Evolutionary conservation across 1,139 yeast species (phyloP).

Genomic region (Magnusiomyces clavatus): DNA sequence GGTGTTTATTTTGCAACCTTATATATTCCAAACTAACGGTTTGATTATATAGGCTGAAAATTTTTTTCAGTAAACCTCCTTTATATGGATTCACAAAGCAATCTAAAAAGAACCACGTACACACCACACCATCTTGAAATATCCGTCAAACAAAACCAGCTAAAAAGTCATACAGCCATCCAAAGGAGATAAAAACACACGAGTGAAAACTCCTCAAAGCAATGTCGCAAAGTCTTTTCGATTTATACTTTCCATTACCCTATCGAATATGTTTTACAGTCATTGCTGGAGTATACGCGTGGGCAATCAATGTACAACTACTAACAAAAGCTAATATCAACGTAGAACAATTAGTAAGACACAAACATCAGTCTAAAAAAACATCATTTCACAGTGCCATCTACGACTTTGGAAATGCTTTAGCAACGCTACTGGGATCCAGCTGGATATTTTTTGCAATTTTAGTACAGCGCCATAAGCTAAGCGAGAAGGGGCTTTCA

Average conservation of each 20-base stretch:
- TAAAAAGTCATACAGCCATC: not conserved
- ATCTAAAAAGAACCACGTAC: too few species aligned
- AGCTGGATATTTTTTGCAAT: slow-evolving; percentile 12
- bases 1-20: too few species aligned
- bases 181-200: not conserved
- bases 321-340: slow-evolving; percentile 37
- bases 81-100: not conserved
- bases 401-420: slow-evolving; percentile 22
- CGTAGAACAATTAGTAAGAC: slow-evolving; percentile 34
- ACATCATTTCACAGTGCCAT: slow-evolving; percentile 21
- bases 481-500: not conserved
- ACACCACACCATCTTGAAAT: not conserved
- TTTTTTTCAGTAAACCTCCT: not conserved
- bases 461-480: not conserved
- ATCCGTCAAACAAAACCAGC: not conserved
- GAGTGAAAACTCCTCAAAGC: not conserved
- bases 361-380: slow-evolving; percentile 15
- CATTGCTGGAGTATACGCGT: slow-evolving; percentile 42
- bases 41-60: not conserved
- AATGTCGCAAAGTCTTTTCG: slow-evolving; percentile 24
- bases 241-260: slow-evolving; percentile 40
- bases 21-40: too few species aligned
- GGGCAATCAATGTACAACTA: slow-evolving; percentile 39
- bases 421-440: slow-evolving; percentile 13
- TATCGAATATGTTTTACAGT: slow-evolving; percentile 40